Evolutionary conservation across 2,329 filamentous ascomycete genomes (phyloP), one percentile per base, ranked within the genome.

Genomic region (Phaeoacremonium minimum): DNA sequence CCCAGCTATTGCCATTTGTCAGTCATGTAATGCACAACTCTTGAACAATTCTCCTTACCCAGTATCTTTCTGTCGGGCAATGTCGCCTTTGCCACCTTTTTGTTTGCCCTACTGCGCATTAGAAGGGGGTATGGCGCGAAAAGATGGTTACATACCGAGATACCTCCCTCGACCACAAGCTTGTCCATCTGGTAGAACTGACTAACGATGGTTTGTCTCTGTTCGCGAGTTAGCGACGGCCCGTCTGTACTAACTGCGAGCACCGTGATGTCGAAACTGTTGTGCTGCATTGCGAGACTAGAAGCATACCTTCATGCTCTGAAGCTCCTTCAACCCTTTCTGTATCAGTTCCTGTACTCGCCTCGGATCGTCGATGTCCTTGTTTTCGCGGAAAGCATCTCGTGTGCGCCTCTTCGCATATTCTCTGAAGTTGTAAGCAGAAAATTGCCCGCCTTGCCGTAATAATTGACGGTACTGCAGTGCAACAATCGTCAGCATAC

Each of bases 401-500:
- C 77, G 78, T 58, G 93, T 95, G 62, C 91, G 80, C 57, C 93
- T 83, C 64, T 83, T 85, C 36, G 93, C 90, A 64, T 98, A 98
- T 62, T 96, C 91, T 66, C 93, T 81, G 75, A 96, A 98, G 68
- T 97, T 98, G 73, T 97, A 98, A 50, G 85, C 80, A 44, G 88
- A 79, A 63, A 98, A 97, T 56, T 95, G 86, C 44, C 76, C 74
- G 44, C 88, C 82, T 61, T 93, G 85, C 51, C 90, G 85, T 53
- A 97, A 73, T 52, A 98, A 72, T 55, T 91, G 91, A 48, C 93
- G 90, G 66, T 95, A 97, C 90, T 95, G 46, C 13, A 26, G 22
- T 9, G 22, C n/a, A 43, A 33, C 35, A n/a, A 18, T 16, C 11
- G 13, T 14, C 13, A 8, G 6, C 3, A 9, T 12, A 26, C n/a